phyloP scores from a whole-genome alignment of 352 stramenopile species.

The Phytophthora aleatoria region DNA sequence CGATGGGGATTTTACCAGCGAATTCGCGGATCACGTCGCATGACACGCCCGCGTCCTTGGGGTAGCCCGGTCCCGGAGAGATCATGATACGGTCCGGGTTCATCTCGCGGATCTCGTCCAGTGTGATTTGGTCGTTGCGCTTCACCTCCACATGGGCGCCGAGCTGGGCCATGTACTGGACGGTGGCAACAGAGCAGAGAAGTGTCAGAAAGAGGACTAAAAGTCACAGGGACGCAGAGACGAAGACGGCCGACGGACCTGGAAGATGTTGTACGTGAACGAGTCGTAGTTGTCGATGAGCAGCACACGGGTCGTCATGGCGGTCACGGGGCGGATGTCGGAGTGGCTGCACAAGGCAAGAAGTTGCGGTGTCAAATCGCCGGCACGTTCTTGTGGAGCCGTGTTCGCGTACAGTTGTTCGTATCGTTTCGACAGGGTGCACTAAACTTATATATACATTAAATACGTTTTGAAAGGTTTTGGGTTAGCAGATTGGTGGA shows the following conservation, averaged over 20 bases:
- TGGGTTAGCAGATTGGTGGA: too few species aligned
- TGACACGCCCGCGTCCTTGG: constrained; percentile 82
- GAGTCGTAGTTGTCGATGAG: constrained; percentile 93
- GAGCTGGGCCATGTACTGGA: constrained; percentile 85
- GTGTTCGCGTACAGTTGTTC: background rate
- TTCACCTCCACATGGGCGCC: constrained; percentile 80
- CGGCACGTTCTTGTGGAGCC: constrained; percentile 16
- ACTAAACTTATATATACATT: too few species aligned
- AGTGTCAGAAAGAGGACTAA: constrained; percentile 4
- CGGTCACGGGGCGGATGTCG: constrained; percentile 4
- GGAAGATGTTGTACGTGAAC: constrained; percentile 92
- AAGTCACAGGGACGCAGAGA: background rate
- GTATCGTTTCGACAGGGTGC: too few species aligned
- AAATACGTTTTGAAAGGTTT: too few species aligned
- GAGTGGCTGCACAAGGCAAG: background rate
- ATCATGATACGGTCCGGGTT: constrained; percentile 89
- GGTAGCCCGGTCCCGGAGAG: constrained; percentile 83
- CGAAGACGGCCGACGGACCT: constrained; percentile 38
- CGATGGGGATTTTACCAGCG: constrained; percentile 82
- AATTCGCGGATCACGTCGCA: constrained; percentile 86
- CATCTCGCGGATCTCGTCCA: constrained; percentile 78
- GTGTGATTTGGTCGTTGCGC: constrained; percentile 86
- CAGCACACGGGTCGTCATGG: constrained; percentile 71
- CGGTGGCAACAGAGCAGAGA: background rate
- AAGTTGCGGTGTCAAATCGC: constrained; percentile 5